phyloP scores from a whole-genome alignment of 176 grass and related monocot genomes.

The Zea mays region Zm-B73-REFERENCE-NAM-5.0 NC_050099.1:148245001-148245500 shows the following conservation, averaged over 20 bases:
- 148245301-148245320: constrained; percentile 11
- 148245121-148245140: constrained; percentile 27
- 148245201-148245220: neutral
- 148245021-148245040: constrained; percentile 9
- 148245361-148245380: neutral
- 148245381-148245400: no score
- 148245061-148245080: constrained; percentile 18
- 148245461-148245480: neutral
- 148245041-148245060: neutral
- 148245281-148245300: constrained; percentile 18
- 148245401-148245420: no score
- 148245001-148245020: neutral
- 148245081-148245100: neutral
- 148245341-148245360: neutral
- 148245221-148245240: no score
- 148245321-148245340: neutral
- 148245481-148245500: neutral
- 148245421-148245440: no score
- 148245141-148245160: neutral
- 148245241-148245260: no score
- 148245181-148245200: constrained; percentile 1
- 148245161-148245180: neutral
- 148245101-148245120: neutral
- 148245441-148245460: no score
- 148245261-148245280: neutral